Base-by-base conservation (phyloP, 768 basidiomycete species). In the Fomitopsis pulvina region DNA sequence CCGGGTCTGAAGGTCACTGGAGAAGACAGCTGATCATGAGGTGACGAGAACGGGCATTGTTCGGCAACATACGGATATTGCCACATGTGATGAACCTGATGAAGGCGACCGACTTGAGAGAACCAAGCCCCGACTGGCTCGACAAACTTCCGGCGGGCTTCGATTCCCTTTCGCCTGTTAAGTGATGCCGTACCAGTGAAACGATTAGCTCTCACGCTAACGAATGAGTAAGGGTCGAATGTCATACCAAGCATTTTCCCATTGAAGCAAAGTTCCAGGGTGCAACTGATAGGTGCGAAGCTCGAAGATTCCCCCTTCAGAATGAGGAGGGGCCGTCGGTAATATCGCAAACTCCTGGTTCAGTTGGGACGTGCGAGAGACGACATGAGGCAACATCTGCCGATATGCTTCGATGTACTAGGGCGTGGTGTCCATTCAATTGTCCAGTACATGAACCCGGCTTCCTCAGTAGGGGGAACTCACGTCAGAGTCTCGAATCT, bases 21-120 rank as follows among this genome's bases (percentile, higher is more conserved):
- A 34, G 11, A n/a, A 46, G 20, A 18, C 44, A 45, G 34, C 28
- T 50, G 47, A 44, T 29, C 22, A 45, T 53, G 51, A 58, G 61
- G 37, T 52, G 32, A 28, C 45, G 30, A 48, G 32, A 28, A 44
- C 47, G 37, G 25, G 47, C 47, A 45, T 25, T 28, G 21, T n/a
- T 46, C 20, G 42, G 44, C 16, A 38, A 57, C 63, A 63, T 60
- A 92, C 90, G 84, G 83, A 64, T 95, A 95, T 68, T 97, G 94
- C 95, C 95, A 98, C 70, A 97, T 79, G 69, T 97, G 95, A 64
- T 97, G 89, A 7, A 96, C 95, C 57, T 90, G 79, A 62, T 91
- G 86, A 47, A 91, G 72, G 42, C 85, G 77, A 45, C 90, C 90
- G 41, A 90, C 74, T 66, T 92, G 90, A 49, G 87, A 87, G 68